These are phyloP conservation scores for Populus ilicifolia DNA, from an alignment of 345 rosid genomes.

Conservation along the genomic window DNA sequence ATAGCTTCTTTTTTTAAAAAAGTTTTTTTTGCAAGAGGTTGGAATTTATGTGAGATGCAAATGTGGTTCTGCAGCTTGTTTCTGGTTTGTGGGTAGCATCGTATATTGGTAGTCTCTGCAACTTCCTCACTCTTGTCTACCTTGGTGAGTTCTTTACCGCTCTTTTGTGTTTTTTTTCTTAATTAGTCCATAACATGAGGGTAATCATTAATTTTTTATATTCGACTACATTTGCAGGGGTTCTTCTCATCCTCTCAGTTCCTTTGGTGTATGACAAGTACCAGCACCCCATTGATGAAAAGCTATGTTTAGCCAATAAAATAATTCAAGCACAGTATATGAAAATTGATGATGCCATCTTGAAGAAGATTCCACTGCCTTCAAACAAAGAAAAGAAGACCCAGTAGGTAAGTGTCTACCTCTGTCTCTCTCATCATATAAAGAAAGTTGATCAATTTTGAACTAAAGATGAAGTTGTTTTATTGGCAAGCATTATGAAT, in stretches of 20 bases:
- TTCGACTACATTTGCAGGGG: conserved; percentile 36
- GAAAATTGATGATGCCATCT: conserved; percentile 46
- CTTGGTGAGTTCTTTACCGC: conserved; percentile 51
- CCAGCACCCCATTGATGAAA: conserved; percentile 65
- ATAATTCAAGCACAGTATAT: conserved; percentile 49
- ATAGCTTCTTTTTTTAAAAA: background rate
- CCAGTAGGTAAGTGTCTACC: conserved; percentile 47
- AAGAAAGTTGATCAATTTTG: background rate
- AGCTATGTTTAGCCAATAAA: conserved; percentile 41
- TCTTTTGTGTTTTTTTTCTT: background rate
- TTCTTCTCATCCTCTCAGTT: conserved; percentile 64
- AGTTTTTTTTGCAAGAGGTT: background rate
- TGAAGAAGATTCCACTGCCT: conserved; percentile 45
- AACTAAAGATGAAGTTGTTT: background rate
- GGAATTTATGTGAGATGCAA: background rate
- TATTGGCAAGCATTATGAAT: background rate
- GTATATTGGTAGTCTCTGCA: conserved; percentile 61
- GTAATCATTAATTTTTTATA: background rate
- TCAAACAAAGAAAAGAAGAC: conserved; percentile 64
- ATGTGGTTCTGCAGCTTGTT: conserved; percentile 48
- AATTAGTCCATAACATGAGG: background rate
- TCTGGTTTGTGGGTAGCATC: conserved; percentile 54
- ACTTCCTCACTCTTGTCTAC: conserved; percentile 70
- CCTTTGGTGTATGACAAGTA: conserved; percentile 71
- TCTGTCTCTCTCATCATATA: background rate